Percentiles rank a stretch among this genome's conserved stretches.
Conservation (phyloP, 257 asterid species). For the Knoxia roxburghii region DNA sequence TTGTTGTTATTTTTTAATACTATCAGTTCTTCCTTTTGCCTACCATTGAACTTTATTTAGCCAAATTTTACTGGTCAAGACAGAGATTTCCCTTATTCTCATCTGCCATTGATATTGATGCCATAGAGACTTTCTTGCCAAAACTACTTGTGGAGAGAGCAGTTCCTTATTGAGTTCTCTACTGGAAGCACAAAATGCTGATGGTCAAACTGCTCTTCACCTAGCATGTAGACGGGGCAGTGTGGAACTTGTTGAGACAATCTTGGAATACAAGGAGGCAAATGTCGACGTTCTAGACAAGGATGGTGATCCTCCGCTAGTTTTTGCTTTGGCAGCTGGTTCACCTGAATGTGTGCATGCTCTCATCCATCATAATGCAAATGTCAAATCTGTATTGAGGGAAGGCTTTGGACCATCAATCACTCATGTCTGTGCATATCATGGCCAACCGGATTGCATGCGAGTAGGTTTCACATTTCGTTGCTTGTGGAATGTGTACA, state of each 20-base stretch:
- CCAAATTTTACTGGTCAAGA: background rate
- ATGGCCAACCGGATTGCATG: slow-evolving; percentile 99
- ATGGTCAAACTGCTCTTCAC: slow-evolving; percentile 98
- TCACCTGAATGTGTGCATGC: slow-evolving; percentile 94
- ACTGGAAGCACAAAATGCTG: slow-evolving; percentile 85
- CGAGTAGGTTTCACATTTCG: slow-evolving; percentile 48
- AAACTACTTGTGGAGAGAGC: slow-evolving; percentile 43
- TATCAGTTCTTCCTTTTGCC: background rate
- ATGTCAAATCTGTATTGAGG: slow-evolving; percentile 87
- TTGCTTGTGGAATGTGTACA: slow-evolving; percentile 7
- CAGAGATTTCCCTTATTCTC: slow-evolving; percentile 14
- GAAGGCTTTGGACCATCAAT: slow-evolving; percentile 98
- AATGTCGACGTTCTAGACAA: slow-evolving; percentile 87
- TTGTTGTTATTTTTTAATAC: background rate
- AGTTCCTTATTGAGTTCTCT: slow-evolving; percentile 39
- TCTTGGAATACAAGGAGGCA: slow-evolving; percentile 71
- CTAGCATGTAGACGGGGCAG: slow-evolving; percentile 97
- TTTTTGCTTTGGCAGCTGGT: slow-evolving; percentile 98
- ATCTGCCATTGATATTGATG: slow-evolving; percentile 17
- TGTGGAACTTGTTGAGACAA: slow-evolving; percentile 79
- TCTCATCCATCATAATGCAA: slow-evolving; percentile 73
- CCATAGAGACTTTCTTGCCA: slow-evolving; percentile 68
- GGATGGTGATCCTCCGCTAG: slow-evolving; percentile 98
- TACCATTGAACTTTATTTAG: background rate
- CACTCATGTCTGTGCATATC: slow-evolving; percentile 98